These are phyloP conservation scores for Skeletonema tropicum DNA, from an alignment of 108 stramenopile genomes.

Conservation along the genomic window DNA sequence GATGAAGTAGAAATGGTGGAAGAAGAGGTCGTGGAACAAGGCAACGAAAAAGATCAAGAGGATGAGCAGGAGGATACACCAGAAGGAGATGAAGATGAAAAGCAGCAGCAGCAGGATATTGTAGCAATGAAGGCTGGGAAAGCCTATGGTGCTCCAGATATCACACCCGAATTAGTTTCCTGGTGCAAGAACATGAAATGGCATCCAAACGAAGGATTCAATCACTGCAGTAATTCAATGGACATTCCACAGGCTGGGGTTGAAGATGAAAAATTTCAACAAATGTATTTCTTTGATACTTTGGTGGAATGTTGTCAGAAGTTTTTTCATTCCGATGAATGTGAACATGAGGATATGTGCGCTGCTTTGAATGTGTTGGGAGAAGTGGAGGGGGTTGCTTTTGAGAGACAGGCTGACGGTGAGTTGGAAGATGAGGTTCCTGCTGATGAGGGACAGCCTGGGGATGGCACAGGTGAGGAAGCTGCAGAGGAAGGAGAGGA, in stretches of 20 bases:
- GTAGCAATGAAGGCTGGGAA: neutral
- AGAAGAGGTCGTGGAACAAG: neutral
- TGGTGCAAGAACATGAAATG: too few species aligned
- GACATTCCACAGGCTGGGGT: too few species aligned
- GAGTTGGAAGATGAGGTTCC: neutral
- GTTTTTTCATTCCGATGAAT: neutral
- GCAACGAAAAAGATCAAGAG: neutral
- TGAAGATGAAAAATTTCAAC: too few species aligned
- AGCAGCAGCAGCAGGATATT: conserved; percentile 2
- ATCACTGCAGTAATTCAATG: too few species aligned
- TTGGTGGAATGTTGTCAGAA: neutral
- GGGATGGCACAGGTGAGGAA: neutral
- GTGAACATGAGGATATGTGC: neutral
- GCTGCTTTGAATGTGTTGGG: neutral
- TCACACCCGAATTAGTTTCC: too few species aligned
- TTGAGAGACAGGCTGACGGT: neutral
- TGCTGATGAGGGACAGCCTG: neutral
- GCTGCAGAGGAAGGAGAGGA: neutral
- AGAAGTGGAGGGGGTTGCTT: neutral
- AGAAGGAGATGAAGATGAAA: neutral
- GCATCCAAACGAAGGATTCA: too few species aligned
- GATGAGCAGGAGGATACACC: neutral
- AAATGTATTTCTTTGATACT: too few species aligned
- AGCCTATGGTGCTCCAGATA: neutral
- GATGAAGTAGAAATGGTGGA: neutral